Conservation (phyloP, 2,329 filamentous ascomycete genomes). For the Hypoxylon sp. region DNA sequence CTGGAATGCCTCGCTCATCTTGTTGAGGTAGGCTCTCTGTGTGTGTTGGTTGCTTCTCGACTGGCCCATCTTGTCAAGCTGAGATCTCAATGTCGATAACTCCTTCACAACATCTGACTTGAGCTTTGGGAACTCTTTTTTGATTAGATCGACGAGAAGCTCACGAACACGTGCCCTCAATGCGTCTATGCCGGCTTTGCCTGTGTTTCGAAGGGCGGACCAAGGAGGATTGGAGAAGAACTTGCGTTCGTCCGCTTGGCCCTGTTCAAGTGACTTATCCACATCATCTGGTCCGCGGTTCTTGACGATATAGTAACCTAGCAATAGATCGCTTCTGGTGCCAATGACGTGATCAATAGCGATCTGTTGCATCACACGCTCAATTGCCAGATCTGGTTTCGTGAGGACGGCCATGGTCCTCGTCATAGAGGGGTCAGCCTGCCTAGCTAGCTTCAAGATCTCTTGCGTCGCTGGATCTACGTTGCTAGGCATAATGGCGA, state of each 20-base stretch:
- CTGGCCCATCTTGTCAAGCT: slow-evolving; percentile 46
- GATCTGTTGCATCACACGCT: slow-evolving; percentile 57
- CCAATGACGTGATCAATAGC: slow-evolving; percentile 61
- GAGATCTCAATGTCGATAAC: slow-evolving; percentile 25
- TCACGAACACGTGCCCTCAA: slow-evolving; percentile 56
- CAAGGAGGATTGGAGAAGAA: slow-evolving; percentile 60
- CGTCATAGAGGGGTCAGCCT: slow-evolving; percentile 51
- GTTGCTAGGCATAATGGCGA: slow-evolving; percentile 57
- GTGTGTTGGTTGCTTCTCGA: slow-evolving; percentile 47
- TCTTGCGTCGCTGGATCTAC: slow-evolving; percentile 59
- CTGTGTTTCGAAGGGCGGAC: slow-evolving; percentile 50
- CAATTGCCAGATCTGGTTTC: slow-evolving; percentile 67
- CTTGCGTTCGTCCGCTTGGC: slow-evolving; percentile 53
- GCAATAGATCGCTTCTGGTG: slow-evolving; percentile 58
- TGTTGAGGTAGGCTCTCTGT: slow-evolving; percentile 51
- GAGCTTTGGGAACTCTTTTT: slow-evolving; percentile 53
- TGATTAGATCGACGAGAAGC: slow-evolving; percentile 60
- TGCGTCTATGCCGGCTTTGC: slow-evolving; percentile 54
- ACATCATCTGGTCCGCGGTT: slow-evolving; percentile 63
- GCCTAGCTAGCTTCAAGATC: slow-evolving; percentile 57
- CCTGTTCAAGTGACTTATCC: slow-evolving; percentile 52
- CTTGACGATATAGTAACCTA: slow-evolving; percentile 66
- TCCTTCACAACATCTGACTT: slow-evolving; percentile 47
- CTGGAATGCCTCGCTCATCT: slow-evolving; percentile 52
- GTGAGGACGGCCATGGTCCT: slow-evolving; percentile 59